These are phyloP conservation scores for Mycena amicta DNA, from an alignment of 768 basidiomycete genomes.

Conservation along the genomic window DNA sequence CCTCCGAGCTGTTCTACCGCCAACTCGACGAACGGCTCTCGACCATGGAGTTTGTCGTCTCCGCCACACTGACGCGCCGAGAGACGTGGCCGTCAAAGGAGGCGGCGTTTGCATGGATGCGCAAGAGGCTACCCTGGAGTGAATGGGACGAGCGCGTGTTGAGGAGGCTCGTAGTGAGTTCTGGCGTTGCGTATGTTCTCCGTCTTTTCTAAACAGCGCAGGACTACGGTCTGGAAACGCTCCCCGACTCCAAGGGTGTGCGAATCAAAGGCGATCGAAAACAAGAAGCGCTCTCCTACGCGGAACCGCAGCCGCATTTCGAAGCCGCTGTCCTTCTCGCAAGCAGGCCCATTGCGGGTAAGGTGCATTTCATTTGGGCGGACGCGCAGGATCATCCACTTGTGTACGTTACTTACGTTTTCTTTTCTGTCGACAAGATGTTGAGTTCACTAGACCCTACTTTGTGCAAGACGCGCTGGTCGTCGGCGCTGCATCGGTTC, in stretches of 20 bases:
- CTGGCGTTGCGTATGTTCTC: neutral
- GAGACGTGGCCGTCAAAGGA: conserved; percentile 44
- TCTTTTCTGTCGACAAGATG: neutral
- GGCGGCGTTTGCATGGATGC: conserved; percentile 45
- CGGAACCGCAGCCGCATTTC: conserved; percentile 10
- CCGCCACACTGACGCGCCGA: conserved; percentile 38
- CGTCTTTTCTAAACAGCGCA: conserved; percentile 13
- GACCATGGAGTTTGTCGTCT: conserved; percentile 39
- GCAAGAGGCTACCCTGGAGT: conserved; percentile 48
- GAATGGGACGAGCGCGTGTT: conserved; percentile 47
- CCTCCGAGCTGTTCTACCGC: conserved; percentile 38
- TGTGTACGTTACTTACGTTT: conserved; percentile 15
- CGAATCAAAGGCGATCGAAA: conserved; percentile 8
- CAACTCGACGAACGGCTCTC: conserved; percentile 40
- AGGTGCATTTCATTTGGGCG: conserved; percentile 18
- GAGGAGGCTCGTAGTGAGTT: conserved; percentile 40
- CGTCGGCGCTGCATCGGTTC: conserved; percentile 30
- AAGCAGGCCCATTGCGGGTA: neutral
- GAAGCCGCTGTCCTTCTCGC: conserved; percentile 4
- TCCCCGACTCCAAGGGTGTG: conserved; percentile 25
- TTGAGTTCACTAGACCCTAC: conserved; percentile 20
- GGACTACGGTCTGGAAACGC: conserved; percentile 40
- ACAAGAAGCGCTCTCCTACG: conserved; percentile 8
- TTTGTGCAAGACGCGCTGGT: conserved; percentile 30
- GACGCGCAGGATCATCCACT: neutral